Percentiles rank a stretch among this genome's conserved stretches.
phyloP scores from a whole-genome alignment of 305 asterid genomes.

The Rubia balearica region DNA sequence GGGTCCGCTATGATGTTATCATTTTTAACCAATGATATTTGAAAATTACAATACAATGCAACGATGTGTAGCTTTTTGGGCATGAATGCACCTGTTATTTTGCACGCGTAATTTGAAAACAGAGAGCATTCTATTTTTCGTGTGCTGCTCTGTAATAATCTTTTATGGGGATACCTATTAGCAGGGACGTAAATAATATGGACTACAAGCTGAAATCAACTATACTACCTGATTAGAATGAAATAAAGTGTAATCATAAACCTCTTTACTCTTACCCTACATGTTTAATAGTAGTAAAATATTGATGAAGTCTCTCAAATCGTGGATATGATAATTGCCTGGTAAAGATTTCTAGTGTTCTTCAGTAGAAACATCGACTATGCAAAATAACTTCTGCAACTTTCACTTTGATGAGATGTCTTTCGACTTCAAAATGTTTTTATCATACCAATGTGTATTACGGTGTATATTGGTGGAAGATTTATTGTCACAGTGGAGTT shows the following conservation, averaged over 20 bases:
- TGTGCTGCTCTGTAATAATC: background rate
- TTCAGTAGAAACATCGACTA: background rate
- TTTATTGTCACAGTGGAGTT: background rate
- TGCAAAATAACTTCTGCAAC: background rate
- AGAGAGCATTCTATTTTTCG: background rate
- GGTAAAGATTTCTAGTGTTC: background rate
- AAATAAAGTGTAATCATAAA: background rate
- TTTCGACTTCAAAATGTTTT: background rate
- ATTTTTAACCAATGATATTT: background rate
- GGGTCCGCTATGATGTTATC: background rate
- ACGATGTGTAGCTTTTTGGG: background rate
- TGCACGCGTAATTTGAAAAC: background rate
- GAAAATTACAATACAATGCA: background rate
- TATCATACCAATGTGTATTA: background rate
- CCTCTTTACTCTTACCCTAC: background rate
- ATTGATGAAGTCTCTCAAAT: background rate
- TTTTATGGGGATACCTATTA: background rate
- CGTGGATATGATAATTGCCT: background rate
- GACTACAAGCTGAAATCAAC: background rate
- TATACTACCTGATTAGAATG: background rate
- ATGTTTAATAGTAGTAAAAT: background rate
- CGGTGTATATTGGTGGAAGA: background rate
- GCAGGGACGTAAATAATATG: background rate
- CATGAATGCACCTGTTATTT: background rate
- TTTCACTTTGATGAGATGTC: background rate